phyloP scores from a whole-genome alignment of 2,329 filamentous ascomycete genomes.

The Sodiomyces alkalinus region DNA sequence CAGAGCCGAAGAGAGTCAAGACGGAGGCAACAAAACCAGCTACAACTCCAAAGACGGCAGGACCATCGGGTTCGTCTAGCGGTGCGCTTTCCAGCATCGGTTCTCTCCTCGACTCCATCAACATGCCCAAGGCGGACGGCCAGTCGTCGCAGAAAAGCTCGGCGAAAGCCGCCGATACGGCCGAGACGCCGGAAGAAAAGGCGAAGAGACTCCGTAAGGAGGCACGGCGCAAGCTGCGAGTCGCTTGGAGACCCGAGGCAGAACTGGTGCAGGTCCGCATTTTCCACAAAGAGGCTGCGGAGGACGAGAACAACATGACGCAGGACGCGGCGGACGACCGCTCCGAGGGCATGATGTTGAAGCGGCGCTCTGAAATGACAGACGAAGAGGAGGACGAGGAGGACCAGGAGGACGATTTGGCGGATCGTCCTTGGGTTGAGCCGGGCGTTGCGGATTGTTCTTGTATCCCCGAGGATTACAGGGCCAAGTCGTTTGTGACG shows the following conservation, averaged over 20 bases:
- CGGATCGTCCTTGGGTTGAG: conserved; percentile 36
- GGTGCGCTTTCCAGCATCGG: conserved; percentile 33
- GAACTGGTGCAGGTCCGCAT: conserved; percentile 51
- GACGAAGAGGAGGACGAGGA: conserved; percentile 42
- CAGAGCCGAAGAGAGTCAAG: conserved; percentile 9
- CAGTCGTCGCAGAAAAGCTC: conserved; percentile 21
- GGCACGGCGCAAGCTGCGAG: conserved; percentile 51
- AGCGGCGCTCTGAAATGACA: conserved; percentile 31
- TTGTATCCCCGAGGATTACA: conserved; percentile 26
- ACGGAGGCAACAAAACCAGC: conserved; percentile 13
- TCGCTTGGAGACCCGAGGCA: conserved; percentile 54
- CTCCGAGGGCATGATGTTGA: conserved; percentile 56
- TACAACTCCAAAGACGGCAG: conserved; percentile 13
- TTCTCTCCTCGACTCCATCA: conserved; percentile 36
- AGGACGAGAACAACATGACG: conserved; percentile 55
- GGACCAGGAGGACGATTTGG: conserved; percentile 35
- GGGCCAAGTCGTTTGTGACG: conserved; percentile 34
- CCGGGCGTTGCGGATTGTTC: conserved; percentile 32
- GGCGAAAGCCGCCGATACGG: conserved; percentile 24
- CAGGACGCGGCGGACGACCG: conserved; percentile 59
- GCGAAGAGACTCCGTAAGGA: conserved; percentile 58
- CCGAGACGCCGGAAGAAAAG: conserved; percentile 54
- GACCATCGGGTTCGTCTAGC: conserved; percentile 16
- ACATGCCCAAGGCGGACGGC: conserved; percentile 25
- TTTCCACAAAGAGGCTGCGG: conserved; percentile 57